These are phyloP conservation scores for Avena eriantha DNA, from an alignment of 176 grass and related monocot genomes.

Conservation along the genomic window DNA sequence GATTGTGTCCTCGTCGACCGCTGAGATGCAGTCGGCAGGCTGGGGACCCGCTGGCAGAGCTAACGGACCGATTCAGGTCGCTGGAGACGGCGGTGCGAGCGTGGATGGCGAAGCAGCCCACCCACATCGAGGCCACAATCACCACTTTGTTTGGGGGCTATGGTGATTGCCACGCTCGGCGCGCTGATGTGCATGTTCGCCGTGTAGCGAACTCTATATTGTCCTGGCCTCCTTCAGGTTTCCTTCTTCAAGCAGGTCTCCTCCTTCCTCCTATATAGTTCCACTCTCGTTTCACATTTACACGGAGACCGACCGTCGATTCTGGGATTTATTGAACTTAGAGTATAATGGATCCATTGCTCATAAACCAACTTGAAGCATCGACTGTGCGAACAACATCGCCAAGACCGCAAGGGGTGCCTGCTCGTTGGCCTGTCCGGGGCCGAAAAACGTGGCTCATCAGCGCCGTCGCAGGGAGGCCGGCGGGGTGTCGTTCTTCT, in stretches of 20 bases:
- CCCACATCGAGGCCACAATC: conserved; percentile 61
- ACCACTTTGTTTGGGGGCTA: conserved; percentile 50
- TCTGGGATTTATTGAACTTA: no score
- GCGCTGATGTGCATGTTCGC: conserved; percentile 59
- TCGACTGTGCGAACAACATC: no score
- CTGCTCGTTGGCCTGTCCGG: no score
- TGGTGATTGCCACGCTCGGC: conserved; percentile 53
- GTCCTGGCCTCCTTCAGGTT: conserved; percentile 30
- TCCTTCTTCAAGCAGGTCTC: conserved; percentile 37
- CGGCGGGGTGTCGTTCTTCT: no score
- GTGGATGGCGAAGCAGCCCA: conserved; percentile 71
- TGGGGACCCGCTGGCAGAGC: conserved; percentile 58
- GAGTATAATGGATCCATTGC: no score
- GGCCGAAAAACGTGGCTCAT: no score
- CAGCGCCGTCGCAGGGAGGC: no score
- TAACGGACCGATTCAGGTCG: conserved; percentile 48
- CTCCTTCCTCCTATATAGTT: neutral
- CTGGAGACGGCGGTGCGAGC: conserved; percentile 61
- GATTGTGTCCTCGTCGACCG: neutral
- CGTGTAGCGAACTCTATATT: no score
- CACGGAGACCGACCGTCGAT: neutral
- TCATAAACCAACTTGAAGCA: no score
- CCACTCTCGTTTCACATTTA: neutral
- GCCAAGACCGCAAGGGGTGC: no score
- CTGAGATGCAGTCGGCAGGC: conserved; percentile 28